phyloP scores from a whole-genome alignment of 208 protist genomes.

The Trichomonas vaginalis region DNA sequence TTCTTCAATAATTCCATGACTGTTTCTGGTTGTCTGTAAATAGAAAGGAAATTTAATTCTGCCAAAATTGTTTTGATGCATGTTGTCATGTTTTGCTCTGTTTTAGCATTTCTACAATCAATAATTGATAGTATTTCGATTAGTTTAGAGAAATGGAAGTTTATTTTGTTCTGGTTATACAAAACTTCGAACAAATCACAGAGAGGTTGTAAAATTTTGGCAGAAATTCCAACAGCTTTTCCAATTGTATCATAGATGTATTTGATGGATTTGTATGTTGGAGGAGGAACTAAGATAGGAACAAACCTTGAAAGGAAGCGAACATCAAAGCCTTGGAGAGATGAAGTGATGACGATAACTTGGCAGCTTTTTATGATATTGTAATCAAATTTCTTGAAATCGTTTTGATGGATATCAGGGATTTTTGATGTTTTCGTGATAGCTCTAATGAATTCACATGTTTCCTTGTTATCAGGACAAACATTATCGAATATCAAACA shows the following conservation, averaged over 20 bases:
- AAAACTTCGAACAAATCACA: neutral
- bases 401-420: neutral
- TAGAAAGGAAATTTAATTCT: neutral
- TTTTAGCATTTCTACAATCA: neutral
- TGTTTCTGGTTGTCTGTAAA: neutral
- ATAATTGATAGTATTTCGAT: neutral
- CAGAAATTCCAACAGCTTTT: neutral
- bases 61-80: neutral
- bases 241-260: neutral
- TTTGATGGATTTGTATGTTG: neutral
- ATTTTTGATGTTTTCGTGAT: neutral
- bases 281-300: neutral
- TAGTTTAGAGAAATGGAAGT: neutral
- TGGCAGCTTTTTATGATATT: neutral
- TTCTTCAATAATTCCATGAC: neutral
- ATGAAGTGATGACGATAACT: neutral
- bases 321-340: neutral
- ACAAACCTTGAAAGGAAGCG: neutral
- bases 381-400: neutral
- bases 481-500: constrained; percentile 16
- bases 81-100: neutral
- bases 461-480: neutral
- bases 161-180: neutral
- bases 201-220: neutral
- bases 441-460: neutral